phyloP scores from a whole-genome alignment of 2,329 filamentous ascomycete species.

The Sclerotinia spermophila region DNA sequence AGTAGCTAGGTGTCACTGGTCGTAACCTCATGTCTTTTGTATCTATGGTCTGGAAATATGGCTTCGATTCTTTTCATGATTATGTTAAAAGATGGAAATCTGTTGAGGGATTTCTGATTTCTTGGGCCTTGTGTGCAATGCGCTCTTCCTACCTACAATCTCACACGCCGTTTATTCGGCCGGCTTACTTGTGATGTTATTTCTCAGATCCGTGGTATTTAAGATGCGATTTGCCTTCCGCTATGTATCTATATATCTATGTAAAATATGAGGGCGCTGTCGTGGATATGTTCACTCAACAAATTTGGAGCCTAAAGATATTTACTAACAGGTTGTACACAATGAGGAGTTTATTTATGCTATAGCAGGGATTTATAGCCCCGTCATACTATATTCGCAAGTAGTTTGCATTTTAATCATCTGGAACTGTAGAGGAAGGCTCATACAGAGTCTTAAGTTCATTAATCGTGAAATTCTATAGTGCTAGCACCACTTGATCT shows the following conservation, averaged over 20 bases:
- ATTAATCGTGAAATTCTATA: neutral
- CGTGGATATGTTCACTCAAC: too few relatives aligned
- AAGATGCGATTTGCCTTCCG: too few relatives aligned
- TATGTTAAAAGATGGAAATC: too few relatives aligned
- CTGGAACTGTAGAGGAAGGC: neutral
- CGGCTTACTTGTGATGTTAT: too few relatives aligned
- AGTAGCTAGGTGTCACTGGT: rapidly evolving
- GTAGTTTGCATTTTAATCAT: neutral
- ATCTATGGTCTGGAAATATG: neutral
- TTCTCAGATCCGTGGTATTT: too few relatives aligned
- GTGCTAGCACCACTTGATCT: neutral
- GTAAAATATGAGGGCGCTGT: too few relatives aligned
- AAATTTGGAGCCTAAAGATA: too few relatives aligned
- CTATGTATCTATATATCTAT: too few relatives aligned
- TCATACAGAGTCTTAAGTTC: neutral
- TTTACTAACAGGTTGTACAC: too few relatives aligned
- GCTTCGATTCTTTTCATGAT: neutral
- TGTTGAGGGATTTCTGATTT: neutral
- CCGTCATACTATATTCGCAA: neutral
- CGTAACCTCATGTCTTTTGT: neutral
- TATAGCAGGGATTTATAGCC: too few relatives aligned
- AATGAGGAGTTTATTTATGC: too few relatives aligned
- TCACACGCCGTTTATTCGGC: too few relatives aligned
- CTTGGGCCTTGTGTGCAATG: neutral
- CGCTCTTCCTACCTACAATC: neutral